Percentiles rank a stretch among this genome's conserved stretches.
Evolutionary conservation across 2,329 filamentous ascomycete genomes (phyloP).

Genomic region (Domatiomyces globalis): DNA sequence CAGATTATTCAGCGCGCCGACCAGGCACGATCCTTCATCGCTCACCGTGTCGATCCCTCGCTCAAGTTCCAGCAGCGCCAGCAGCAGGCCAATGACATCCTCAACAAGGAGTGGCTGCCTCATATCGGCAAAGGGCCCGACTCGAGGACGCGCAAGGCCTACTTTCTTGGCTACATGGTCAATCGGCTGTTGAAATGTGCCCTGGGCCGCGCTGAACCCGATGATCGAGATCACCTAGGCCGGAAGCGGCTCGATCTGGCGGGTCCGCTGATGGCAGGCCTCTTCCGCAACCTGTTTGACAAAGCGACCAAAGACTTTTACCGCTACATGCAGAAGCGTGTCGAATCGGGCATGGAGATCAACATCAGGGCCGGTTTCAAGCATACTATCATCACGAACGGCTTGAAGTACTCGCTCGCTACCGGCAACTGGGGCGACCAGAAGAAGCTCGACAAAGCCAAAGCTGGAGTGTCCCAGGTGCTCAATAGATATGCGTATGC

Average conservation of each 20-base stretch:
- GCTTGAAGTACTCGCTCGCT: constrained; percentile 88
- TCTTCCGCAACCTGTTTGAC: constrained; percentile 84
- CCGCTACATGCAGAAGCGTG: constrained; percentile 79
- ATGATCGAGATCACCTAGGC: constrained; percentile 96
- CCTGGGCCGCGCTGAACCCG: constrained; percentile 79
- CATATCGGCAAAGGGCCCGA: constrained; percentile 94
- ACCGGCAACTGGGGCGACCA: constrained; percentile 99
- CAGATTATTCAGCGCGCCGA: constrained; percentile 94
- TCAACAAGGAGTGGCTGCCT: constrained; percentile 91
- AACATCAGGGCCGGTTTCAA: constrained; percentile 85
- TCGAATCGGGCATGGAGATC: constrained; percentile 79
- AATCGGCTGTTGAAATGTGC: constrained; percentile 89
- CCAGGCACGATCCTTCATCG: constrained; percentile 87
- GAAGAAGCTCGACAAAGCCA: constrained; percentile 91
- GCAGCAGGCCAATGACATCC: constrained; percentile 81
- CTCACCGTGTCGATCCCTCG: constrained; percentile 64
- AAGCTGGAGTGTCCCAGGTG: constrained; percentile 95
- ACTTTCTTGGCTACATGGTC: constrained; percentile 98
- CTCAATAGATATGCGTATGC: constrained; percentile 95
- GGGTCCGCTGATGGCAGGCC: constrained; percentile 83
- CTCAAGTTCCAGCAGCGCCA: constrained; percentile 72
- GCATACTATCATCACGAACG: constrained; percentile 77
- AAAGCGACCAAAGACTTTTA: constrained; percentile 84
- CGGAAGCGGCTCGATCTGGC: constrained; percentile 96
- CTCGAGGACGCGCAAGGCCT: constrained; percentile 89